phyloP scores from a whole-genome alignment of 345 rosid genomes.

The Microcos paniculata region DNA sequence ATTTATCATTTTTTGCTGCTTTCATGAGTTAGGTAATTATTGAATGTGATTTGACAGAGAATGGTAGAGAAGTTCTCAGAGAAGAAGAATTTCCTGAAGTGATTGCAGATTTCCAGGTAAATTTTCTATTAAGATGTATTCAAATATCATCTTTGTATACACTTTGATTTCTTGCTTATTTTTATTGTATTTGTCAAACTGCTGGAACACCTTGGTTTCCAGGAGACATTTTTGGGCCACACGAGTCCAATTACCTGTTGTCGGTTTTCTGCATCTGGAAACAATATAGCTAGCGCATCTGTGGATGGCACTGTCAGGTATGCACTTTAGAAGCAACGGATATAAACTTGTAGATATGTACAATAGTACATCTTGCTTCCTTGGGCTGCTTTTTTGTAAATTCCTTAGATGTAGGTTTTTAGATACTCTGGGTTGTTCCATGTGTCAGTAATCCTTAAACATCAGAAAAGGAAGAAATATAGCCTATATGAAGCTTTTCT shows the following conservation, averaged over 20 bases:
- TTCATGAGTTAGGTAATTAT: constrained; percentile 14
- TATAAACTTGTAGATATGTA: neutral
- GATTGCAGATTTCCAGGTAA: constrained; percentile 68
- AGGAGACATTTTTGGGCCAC: constrained; percentile 79
- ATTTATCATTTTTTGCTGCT: neutral
- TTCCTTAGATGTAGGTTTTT: neutral
- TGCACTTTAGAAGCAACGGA: constrained; percentile 5
- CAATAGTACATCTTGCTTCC: neutral
- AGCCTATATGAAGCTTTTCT: neutral
- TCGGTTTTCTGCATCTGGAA: constrained; percentile 75
- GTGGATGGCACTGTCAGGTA: constrained; percentile 81
- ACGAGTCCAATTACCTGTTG: constrained; percentile 69
- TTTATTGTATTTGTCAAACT: neutral
- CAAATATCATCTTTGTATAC: neutral
- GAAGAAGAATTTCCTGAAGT: constrained; percentile 71
- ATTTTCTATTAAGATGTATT: constrained; percentile 4
- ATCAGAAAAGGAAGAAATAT: neutral
- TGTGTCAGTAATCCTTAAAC: neutral
- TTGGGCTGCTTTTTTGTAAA: neutral
- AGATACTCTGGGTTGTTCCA: neutral
- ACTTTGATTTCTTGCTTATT: neutral
- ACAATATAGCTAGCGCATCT: constrained; percentile 78
- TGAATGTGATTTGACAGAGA: constrained; percentile 35
- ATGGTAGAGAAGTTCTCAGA: constrained; percentile 33
- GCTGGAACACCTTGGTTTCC: neutral